Evolutionary conservation across 176 grass and related monocot species (phyloP), one percentile per base, ranked within the genome.

Genomic region (Oryza officinalis): DNA sequence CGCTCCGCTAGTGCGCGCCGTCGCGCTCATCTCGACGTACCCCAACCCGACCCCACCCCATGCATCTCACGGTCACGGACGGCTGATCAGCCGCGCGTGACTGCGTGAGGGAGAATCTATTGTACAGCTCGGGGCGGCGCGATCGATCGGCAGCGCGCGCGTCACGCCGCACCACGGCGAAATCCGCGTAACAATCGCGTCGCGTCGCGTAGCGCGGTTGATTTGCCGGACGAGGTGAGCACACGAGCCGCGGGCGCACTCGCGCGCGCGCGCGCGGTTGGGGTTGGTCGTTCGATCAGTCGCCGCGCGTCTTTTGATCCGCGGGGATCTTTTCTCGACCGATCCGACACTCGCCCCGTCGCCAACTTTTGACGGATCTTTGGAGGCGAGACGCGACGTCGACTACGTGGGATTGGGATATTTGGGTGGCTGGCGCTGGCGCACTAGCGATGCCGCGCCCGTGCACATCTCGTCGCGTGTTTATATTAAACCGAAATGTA

Each of bases 371-470:
- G 78, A 86, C 83, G 67, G 78, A 60, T 90, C 54, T 82, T 63
- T 57, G 77, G 77, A 65, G 82, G 50, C 66, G 33, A 69, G 10
- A 71, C 14, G 23, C 71, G 52, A 80, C 40, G 52, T 57, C 52
- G 77, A 28, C 32, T 74, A 32, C 61, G 27, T 67, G 72, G 81
- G 59, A 47, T 47, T 65, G 23, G 23, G 61, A 81, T 44, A 78
- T 57, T 57, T n/a, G 52, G 52, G 6, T 57, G 20, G 52, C 1
- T 57, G 52, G 67, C 77, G 57, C 77, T 32, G 18, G 70, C 73
- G 83, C 88, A 86, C 83, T 90, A 82, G n/a, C n/a, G n/a, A n/a
- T n/a, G n/a, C n/a, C 31, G 84, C 41, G 57, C 9, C 14, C 65
- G 59, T 60, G 72, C 6, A 68, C 26, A 35, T 76, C 52, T 57